Percentiles rank a stretch among this genome's conserved stretches.
phyloP scores from a whole-genome alignment of 106 monocot species.

The Allium sativum region DNA sequence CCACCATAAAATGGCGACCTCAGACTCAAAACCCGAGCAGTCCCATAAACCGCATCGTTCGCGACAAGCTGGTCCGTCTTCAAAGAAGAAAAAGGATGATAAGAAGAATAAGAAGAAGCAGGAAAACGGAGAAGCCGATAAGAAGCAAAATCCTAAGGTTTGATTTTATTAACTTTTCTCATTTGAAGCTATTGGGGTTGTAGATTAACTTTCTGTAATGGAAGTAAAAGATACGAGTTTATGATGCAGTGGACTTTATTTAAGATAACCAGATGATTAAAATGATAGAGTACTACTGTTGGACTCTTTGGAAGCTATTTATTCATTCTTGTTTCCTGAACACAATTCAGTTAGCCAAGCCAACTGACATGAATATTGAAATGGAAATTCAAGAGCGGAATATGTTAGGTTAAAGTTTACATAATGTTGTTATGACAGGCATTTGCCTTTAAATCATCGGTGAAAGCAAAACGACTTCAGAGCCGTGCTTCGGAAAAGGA shows the following conservation, averaged over 20 bases:
- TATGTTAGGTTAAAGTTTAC: not conserved
- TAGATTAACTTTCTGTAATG: no score
- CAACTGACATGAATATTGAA: no score
- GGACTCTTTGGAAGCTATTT: no score
- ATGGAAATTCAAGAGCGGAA: no score
- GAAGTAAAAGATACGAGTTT: no score
- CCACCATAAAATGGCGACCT: conserved; percentile 3
- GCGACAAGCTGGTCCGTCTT: conserved; percentile 16
- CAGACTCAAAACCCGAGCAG: conserved; percentile 7
- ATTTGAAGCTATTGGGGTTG: not conserved
- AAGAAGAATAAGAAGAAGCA: conserved; percentile 20
- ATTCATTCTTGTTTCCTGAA: no score
- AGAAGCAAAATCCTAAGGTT: conserved; percentile 33
- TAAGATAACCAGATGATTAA: no score
- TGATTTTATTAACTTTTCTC: not conserved
- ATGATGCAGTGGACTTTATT: no score
- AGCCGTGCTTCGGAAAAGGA: conserved; percentile 76
- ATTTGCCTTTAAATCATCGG: conserved; percentile 75
- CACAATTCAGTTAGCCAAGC: no score
- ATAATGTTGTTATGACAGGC: conserved; percentile 34
- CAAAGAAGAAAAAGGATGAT: conserved; percentile 12
- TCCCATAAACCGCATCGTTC: conserved; percentile 26
- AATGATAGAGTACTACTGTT: no score
- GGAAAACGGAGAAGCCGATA: conserved; percentile 7
- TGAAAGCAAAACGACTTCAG: conserved; percentile 75